phyloP scores from a whole-genome alignment of 2,329 filamentous ascomycete genomes.

The Colletotrichum godetiae region DNA sequence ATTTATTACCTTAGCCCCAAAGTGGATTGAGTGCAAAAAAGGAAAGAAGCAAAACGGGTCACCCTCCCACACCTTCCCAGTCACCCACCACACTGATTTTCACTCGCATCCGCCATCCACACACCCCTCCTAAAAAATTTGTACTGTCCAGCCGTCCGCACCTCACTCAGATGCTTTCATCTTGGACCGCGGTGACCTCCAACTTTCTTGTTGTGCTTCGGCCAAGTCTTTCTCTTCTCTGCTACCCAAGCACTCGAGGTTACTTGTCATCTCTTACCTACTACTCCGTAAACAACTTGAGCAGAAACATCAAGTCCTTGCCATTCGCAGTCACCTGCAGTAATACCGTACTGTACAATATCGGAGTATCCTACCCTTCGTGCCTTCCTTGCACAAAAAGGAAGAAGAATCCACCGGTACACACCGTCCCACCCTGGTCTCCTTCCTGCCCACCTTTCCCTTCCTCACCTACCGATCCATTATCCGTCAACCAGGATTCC shows the following conservation, averaged over 20 bases:
- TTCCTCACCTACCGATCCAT: conserved; percentile 29
- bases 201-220: conserved; percentile 34
- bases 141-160: conserved; percentile 11
- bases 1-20: conserved; percentile 25
- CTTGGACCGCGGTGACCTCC: conserved; percentile 27
- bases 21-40: conserved; percentile 13
- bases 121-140: conserved; percentile 16
- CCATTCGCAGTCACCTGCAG: neutral
- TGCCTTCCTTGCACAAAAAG: conserved; percentile 16
- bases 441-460: conserved; percentile 13
- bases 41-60: conserved; percentile 24
- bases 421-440: conserved; percentile 1
- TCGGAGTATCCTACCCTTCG: neutral
- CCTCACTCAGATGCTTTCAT: conserved; percentile 25
- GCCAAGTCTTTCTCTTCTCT: neutral
- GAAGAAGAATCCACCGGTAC: neutral
- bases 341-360: neutral
- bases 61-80: conserved; percentile 17
- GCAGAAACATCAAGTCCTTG: neutral
- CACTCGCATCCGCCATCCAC: neutral
- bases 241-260: neutral
- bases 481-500: conserved; percentile 27
- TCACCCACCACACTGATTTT: neutral
- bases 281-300: neutral
- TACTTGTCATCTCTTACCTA: too few species aligned